Evolutionary conservation across 495 filamentous ascomycete species (phyloP).

Genomic region (Aspergillus asperescens): DNA sequence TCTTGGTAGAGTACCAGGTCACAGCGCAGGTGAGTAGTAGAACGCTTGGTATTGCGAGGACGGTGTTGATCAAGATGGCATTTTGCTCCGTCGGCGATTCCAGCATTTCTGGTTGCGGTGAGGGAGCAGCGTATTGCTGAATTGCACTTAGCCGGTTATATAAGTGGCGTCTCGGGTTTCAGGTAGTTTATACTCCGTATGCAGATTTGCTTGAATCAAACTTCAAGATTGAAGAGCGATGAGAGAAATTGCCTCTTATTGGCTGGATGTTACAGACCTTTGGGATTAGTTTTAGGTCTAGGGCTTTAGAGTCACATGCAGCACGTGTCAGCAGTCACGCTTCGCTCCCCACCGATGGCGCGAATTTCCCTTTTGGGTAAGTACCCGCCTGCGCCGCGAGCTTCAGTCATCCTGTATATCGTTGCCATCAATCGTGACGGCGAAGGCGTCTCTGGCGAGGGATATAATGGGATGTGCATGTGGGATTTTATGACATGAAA

Average conservation of each 20-base stretch:
- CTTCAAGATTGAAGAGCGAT: not conserved
- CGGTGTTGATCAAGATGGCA: not conserved
- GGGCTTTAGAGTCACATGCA: not conserved
- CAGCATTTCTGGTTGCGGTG: not conserved
- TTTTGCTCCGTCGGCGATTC: not conserved
- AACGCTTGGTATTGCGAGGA: not conserved
- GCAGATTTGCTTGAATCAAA: not conserved
- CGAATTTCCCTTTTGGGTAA: not conserved
- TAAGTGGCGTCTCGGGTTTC: too few relatives aligned
- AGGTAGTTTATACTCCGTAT: too few relatives aligned
- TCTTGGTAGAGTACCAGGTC: not conserved
- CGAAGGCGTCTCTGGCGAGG: not conserved
- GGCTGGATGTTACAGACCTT: not conserved
- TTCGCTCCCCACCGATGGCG: not conserved
- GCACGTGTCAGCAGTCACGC: not conserved
- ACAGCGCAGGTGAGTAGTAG: not conserved
- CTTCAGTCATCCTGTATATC: too few relatives aligned
- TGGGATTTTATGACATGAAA: not conserved
- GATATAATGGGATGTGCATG: not conserved
- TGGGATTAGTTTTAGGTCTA: not conserved
- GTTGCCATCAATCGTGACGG: too few relatives aligned
- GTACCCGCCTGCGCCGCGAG: not conserved
- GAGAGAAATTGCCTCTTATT: not conserved
- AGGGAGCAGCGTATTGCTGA: not conserved
- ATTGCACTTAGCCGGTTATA: not conserved